These are phyloP conservation scores for Talaromyces funiculosus DNA, from an alignment of 2,329 filamentous ascomycete genomes.

Conservation along the genomic window DNA sequence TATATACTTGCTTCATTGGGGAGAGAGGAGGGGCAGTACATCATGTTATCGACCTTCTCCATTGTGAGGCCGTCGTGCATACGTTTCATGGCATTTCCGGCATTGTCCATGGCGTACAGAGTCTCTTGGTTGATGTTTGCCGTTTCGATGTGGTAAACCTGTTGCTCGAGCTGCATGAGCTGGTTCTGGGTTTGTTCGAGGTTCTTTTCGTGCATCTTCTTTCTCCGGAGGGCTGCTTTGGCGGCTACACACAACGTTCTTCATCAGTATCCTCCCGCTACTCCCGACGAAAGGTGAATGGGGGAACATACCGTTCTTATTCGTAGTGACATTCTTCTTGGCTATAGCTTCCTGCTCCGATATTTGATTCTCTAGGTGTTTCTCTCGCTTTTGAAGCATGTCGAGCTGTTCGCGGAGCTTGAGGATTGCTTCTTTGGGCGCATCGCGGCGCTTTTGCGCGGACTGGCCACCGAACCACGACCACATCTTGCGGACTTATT, in stretches of 20 bases:
- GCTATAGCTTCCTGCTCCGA: constrained; percentile 85
- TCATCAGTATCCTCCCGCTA: background rate
- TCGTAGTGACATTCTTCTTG: constrained; percentile 78
- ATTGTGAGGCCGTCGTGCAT: constrained; percentile 89
- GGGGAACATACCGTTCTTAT: constrained; percentile 75
- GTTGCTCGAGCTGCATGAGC: constrained; percentile 86
- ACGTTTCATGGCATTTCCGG: constrained; percentile 81
- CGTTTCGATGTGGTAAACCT: constrained; percentile 94
- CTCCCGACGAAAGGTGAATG: background rate
- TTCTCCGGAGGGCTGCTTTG: constrained; percentile 81
- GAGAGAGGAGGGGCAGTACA: constrained; percentile 55
- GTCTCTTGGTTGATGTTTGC: constrained; percentile 99
- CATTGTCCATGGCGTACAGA: constrained; percentile 86
- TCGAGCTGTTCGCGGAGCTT: constrained; percentile 81
- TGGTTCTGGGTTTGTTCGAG: constrained; percentile 86
- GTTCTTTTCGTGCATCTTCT: constrained; percentile 89
- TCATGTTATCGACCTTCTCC: constrained; percentile 90
- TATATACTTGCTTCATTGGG: background rate
- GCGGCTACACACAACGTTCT: constrained; percentile 57
- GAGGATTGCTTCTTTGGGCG: constrained; percentile 93
- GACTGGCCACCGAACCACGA: constrained; percentile 86
- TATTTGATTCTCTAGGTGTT: constrained; percentile 84
- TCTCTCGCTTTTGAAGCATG: constrained; percentile 96
- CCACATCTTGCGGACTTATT: constrained; percentile 51
- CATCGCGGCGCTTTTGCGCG: constrained; percentile 83